Conservation (phyloP, 768 basidiomycete species). For the Termitomyces heimii region DNA sequence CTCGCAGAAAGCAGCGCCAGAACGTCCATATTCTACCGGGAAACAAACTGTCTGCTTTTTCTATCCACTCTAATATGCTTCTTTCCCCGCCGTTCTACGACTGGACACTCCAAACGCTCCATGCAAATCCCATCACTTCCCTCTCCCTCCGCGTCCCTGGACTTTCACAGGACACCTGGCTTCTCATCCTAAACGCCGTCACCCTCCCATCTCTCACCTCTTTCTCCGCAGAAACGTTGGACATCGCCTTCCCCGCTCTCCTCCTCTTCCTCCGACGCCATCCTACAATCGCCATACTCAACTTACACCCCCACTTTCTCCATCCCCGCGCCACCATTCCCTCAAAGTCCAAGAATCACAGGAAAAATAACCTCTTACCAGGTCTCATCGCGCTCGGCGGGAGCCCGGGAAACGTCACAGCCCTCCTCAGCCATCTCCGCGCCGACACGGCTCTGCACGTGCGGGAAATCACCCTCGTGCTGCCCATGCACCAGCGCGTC, state of each 20-base stretch:
- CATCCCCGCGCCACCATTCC: not conserved
- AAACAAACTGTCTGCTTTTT: conserved; percentile 11
- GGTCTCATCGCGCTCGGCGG: conserved; percentile 15
- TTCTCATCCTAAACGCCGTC: conserved; percentile 11
- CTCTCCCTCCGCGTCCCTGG: conserved; percentile 16
- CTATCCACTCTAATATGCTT: conserved; percentile 14
- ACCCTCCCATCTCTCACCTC: conserved; percentile 15
- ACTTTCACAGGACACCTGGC: conserved; percentile 12
- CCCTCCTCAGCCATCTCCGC: conserved; percentile 12
- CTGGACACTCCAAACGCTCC: conserved; percentile 17
- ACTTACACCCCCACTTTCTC: conserved; percentile 13
- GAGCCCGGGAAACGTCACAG: conserved; percentile 10
- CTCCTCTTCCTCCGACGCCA: conserved; percentile 20
- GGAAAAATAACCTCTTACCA: conserved; percentile 9
- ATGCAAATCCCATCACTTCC: conserved; percentile 11
- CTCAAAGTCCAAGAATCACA: not conserved
- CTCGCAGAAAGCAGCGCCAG: not conserved
- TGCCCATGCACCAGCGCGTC: conserved; percentile 16
- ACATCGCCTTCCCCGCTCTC: conserved; percentile 16
- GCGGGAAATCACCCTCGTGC: conserved; percentile 9
- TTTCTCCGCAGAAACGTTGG: conserved; percentile 12
- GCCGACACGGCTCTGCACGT: conserved; percentile 6
- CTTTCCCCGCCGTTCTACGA: conserved; percentile 16
- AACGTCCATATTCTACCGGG: not conserved
- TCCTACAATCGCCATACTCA: conserved; percentile 14